Base-by-base conservation (phyloP, 371 early-diverging fungal species). In the Circinella minor region DNA sequence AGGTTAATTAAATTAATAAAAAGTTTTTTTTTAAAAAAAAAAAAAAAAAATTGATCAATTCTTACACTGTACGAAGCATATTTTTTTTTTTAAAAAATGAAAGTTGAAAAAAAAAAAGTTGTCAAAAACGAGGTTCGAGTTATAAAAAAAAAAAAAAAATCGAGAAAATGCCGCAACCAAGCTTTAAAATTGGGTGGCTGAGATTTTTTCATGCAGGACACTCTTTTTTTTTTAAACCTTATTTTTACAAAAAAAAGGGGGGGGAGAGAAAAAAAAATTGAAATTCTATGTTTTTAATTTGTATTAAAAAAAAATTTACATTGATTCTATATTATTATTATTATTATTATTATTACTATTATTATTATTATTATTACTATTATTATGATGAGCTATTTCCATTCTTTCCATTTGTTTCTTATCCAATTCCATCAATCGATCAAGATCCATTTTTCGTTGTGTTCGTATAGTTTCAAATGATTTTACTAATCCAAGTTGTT, bases 11-110 rank as follows among this genome's bases (percentile, higher is more conserved):
- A 57, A 36, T 57, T 34, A 27, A n/a, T 14, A 9, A 0, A 11
- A 43, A 6, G 11, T 3, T 11, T 11, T 43, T 43, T 43, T 43
- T 8, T 51, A 51, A 51, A 15, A 17, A n/a, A 51, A 17, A 15
- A n/a, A 17, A 13, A 15, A 65, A 63, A 11, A 36, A 6, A 20
- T n/a, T 9, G 38, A 34, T 3, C 17, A 36, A 37, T 10, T 60
- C 81, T 74, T 76, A 83, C 84, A 81, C 78, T 77, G 84, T 81
- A 72, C 84, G 84, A 74, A 83, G 76, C 84, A 83, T 83, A n/a
- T 43, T 43, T 36, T 65, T n/a, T n/a, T n/a, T n/a, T n/a, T n/a
- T n/a, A n/a, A n/a, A 48, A n/a, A 1, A 5, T 13, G 15, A 17
- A 6, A 17, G 51, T 51, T 13, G 51, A 6, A 3, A 11, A 43